Evolutionary conservation across 2,329 filamentous ascomycete genomes (phyloP), one percentile per base, ranked within the genome.

Genomic region (Colletotrichum euphorbiae): DNA sequence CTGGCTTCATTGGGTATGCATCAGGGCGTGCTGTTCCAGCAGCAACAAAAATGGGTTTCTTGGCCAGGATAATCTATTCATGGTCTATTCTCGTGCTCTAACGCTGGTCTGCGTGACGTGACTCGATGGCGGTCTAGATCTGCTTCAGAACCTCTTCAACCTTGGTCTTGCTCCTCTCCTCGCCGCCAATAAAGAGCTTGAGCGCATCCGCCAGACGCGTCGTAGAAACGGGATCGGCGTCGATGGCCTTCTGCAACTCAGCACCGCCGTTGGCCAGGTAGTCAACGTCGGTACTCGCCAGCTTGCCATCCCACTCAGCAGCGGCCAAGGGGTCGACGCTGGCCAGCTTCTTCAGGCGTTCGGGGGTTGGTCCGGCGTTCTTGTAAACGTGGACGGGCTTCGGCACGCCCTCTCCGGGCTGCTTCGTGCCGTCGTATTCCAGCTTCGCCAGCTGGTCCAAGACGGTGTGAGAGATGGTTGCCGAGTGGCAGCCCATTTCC

Each of bases 401-500:
- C 7, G 80, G 77, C 0, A 77, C 73, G 9, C 77, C 78, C 40
- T 75, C 74, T 17, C 78, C 78, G 0, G 80, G 79, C 67, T 82
- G 81, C 69, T 77, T 74, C 19, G 73, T 71, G 3, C 69, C 71
- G 42, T 81, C 79, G 58, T 80, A 81, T 1, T 72, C 72, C n/a
- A 81, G 75, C 69, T 77, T 74, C 1, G 78, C 75, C 3, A 84
- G 77, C 70, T 81, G 70, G 17, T 77, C 72, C 3, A 83, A 75
- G 13, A 80, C 74, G 2, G 73, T 78, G 67, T 79, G 77, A 1
- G 81, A 79, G 52, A 84, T 78, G 4, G 82, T 84, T 19, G 80
- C 81, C 4, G 80, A 80, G 67, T 84, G 80, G 72, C 81, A 84
- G 43, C 82, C 81, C 71, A 82, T 75, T 70, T 83, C 82, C 9